Percentiles rank a stretch among this genome's conserved stretches.
Evolutionary conservation across 2,329 filamentous ascomycete genomes (phyloP).

Genomic region (Pseudopyricularia cyperi): DNA sequence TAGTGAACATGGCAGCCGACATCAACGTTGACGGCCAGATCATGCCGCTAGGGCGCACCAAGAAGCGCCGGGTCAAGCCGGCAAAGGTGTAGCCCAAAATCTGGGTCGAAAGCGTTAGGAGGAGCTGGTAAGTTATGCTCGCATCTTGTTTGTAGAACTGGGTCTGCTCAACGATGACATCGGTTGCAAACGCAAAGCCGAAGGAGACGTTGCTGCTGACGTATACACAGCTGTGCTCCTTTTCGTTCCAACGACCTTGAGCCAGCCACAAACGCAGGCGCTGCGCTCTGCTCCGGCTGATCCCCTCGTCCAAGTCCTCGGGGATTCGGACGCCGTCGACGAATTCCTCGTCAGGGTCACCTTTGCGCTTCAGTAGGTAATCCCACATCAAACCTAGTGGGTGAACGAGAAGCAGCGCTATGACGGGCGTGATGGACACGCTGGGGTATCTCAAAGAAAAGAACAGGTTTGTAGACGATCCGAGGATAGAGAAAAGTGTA

Average conservation of each 20-base stretch:
- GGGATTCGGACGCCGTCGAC: slow-evolving; percentile 23
- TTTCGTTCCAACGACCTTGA: slow-evolving; percentile 76
- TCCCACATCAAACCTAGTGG: slow-evolving; percentile 76
- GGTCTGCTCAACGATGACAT: slow-evolving; percentile 82
- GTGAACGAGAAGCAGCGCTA: slow-evolving; percentile 73
- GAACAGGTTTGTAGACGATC: slow-evolving; percentile 75
- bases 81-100: slow-evolving; percentile 80
- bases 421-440: slow-evolving; percentile 79
- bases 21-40: slow-evolving; percentile 80
- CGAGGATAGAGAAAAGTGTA: slow-evolving; percentile 66
- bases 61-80: slow-evolving; percentile 65
- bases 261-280: slow-evolving; percentile 59
- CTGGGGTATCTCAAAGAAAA: slow-evolving; percentile 85
- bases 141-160: slow-evolving; percentile 79
- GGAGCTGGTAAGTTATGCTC: slow-evolving; percentile 62
- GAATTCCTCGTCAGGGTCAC: slow-evolving; percentile 35
- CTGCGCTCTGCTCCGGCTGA: slow-evolving; percentile 16
- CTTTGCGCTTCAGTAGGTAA: slow-evolving; percentile 51
- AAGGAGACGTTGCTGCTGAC: slow-evolving; percentile 85
- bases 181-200: slow-evolving; percentile 78
- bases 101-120: slow-evolving; percentile 76
- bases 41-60: slow-evolving; percentile 78
- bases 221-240: slow-evolving; percentile 80
- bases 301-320: slow-evolving; percentile 5
- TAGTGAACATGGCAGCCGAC: slow-evolving; percentile 81